Conservation (phyloP, 2,329 filamentous ascomycete species). For the Diaporthe sp. region DNA sequence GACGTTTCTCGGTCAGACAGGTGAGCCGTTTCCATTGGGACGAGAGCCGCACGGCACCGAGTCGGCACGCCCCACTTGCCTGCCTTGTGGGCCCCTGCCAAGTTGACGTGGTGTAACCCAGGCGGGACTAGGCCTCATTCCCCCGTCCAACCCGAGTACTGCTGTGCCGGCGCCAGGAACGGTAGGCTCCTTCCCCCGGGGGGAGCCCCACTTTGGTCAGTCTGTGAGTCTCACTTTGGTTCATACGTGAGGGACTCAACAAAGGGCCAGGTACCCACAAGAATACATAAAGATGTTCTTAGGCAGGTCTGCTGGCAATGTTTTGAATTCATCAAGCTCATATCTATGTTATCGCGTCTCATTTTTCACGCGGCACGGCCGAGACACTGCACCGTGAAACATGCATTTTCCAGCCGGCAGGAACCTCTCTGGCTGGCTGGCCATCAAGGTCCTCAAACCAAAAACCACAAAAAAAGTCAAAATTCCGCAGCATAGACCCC, state of each 20-base stretch:
- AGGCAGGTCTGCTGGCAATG: neutral
- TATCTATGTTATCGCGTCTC: neutral
- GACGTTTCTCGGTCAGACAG: constrained; percentile 26
- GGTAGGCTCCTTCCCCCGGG: neutral
- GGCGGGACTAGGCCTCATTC: constrained; percentile 19
- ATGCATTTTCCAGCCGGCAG: constrained; percentile 13
- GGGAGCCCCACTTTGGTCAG: neutral
- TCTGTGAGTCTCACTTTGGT: neutral
- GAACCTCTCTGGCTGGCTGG: constrained; percentile 25
- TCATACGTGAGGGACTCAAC: neutral
- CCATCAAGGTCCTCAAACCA: constrained; percentile 34
- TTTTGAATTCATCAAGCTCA: neutral
- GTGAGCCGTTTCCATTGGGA: constrained; percentile 8
- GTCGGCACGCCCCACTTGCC: constrained; percentile 27
- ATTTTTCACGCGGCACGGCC: constrained; percentile 6
- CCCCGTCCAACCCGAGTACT: constrained; percentile 3
- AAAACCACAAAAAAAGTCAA: constrained; percentile 1
- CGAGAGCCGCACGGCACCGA: constrained; percentile 30
- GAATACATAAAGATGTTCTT: neutral
- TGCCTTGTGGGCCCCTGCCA: constrained; percentile 30
- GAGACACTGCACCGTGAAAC: constrained; percentile 7
- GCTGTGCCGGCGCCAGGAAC: neutral
- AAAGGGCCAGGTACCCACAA: neutral
- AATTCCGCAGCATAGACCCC: constrained; percentile 35
- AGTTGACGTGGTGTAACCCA: constrained; percentile 16